phyloP scores from a whole-genome alignment of 2,329 filamentous ascomycete species.

The Pseudocercospora cruenta region DNA sequence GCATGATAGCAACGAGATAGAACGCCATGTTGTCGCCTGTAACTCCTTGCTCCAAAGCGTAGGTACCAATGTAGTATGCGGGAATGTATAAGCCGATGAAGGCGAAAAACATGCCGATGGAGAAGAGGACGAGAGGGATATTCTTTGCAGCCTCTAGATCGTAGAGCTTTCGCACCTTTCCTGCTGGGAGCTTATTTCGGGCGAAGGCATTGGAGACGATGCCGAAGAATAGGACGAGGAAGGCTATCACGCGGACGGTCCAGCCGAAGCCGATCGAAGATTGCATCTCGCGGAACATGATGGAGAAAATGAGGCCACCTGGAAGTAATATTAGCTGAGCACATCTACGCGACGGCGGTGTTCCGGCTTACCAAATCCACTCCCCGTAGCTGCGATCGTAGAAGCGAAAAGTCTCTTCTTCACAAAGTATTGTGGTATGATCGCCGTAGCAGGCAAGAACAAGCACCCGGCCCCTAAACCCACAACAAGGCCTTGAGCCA shows the following conservation, averaged over 20 bases:
- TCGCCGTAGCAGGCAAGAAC: slow-evolving; percentile 15
- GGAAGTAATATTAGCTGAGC: slow-evolving; percentile 43
- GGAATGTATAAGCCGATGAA: slow-evolving; percentile 45
- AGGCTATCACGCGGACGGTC: slow-evolving; percentile 15
- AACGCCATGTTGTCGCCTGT: slow-evolving; percentile 55
- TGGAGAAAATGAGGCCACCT: slow-evolving; percentile 31
- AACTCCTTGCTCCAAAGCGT: slow-evolving; percentile 48
- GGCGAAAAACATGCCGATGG: slow-evolving; percentile 45
- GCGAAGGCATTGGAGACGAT: neutral
- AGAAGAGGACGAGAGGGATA: slow-evolving; percentile 31
- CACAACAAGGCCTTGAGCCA: slow-evolving; percentile 17
- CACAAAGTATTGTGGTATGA: slow-evolving; percentile 16
- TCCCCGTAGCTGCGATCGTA: slow-evolving; percentile 11
- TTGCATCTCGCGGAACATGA: slow-evolving; percentile 16
- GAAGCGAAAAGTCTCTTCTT: slow-evolving; percentile 7
- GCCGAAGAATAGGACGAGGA: slow-evolving; percentile 21
- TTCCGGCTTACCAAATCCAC: slow-evolving; percentile 3
- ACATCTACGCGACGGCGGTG: neutral
- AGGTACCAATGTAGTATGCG: slow-evolving; percentile 62
- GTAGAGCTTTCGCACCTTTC: slow-evolving; percentile 35
- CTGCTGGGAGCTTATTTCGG: slow-evolving; percentile 37
- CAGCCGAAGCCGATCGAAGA: slow-evolving; percentile 15
- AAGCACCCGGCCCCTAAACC: slow-evolving; percentile 15
- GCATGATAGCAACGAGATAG: slow-evolving; percentile 69
- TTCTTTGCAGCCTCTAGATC: slow-evolving; percentile 46